Evolutionary conservation across 108 stramenopile species (phyloP).

Genomic region (Fistulifera pelliculosa): DNA sequence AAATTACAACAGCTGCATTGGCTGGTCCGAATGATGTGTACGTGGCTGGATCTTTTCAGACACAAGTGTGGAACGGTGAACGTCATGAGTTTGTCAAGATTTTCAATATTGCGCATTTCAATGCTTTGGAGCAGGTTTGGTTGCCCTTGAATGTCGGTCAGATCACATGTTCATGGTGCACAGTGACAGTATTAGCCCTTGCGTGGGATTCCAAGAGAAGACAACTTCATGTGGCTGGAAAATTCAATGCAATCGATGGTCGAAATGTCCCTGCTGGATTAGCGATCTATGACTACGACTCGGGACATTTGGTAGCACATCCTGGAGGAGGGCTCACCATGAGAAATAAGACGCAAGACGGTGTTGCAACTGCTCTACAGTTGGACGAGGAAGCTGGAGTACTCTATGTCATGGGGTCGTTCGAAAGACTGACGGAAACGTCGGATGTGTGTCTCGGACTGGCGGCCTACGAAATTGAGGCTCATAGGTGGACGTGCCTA

Average conservation of each 20-base stretch:
- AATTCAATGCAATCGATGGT: constrained; percentile 85
- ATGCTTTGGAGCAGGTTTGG: constrained; percentile 80
- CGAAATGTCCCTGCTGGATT: constrained; percentile 72
- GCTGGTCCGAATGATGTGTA: constrained; percentile 78
- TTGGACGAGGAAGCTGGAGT: constrained; percentile 80
- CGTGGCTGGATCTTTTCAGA: constrained; percentile 87
- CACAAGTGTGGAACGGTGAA: constrained; percentile 92
- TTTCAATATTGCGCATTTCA: constrained; percentile 88
- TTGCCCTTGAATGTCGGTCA: constrained; percentile 82
- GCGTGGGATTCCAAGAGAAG: constrained; percentile 85
- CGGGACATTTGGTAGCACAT: constrained; percentile 79
- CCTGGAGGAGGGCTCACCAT: constrained; percentile 81
- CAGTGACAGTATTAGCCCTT: constrained; percentile 80
- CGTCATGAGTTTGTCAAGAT: constrained; percentile 88
- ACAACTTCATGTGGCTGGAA: constrained; percentile 83
- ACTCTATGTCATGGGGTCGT: constrained; percentile 83
- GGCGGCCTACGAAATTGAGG: constrained; percentile 78
- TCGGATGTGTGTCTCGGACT: constrained; percentile 53
- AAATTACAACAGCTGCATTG: constrained; percentile 76
- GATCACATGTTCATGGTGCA: constrained; percentile 89
- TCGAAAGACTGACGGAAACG: constrained; percentile 65
- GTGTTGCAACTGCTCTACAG: constrained; percentile 75
- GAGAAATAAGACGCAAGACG: constrained; percentile 69
- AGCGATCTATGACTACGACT: constrained; percentile 76
- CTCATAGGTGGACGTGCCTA: constrained; percentile 77